A percentile compares a stretch with the other conserved stretches of the same genome.
These are phyloP conservation scores for Talaromyces pinophilus DNA, from an alignment of 2,329 filamentous ascomycete species.

Conservation along the genomic window DNA sequence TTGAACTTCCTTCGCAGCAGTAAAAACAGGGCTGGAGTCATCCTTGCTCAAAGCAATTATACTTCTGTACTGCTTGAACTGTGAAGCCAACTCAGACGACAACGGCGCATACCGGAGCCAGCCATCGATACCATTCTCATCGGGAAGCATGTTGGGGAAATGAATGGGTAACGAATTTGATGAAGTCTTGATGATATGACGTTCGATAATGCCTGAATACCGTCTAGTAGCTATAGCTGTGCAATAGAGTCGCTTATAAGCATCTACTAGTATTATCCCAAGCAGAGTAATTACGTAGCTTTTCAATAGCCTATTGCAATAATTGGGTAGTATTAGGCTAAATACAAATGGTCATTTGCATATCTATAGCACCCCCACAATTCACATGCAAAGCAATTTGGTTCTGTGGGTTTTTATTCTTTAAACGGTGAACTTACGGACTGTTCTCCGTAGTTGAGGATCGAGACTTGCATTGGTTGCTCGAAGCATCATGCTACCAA, in stretches of 20 bases:
- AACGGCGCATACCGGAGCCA: slow-evolving; percentile 67
- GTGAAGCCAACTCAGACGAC: slow-evolving; percentile 41
- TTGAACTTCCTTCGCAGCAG: slow-evolving; percentile 61
- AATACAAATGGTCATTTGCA: background rate
- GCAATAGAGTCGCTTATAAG: background rate
- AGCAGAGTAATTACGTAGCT: background rate
- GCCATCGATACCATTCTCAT: slow-evolving; percentile 60
- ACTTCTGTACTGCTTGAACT: slow-evolving; percentile 47
- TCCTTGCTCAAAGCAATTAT: slow-evolving; percentile 59
- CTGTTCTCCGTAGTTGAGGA: background rate
- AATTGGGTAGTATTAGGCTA: background rate
- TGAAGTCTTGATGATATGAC: background rate
- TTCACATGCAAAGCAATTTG: background rate
- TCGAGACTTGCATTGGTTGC: background rate
- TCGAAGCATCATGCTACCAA: background rate
- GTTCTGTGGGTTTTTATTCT: background rate
- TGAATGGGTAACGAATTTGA: background rate
- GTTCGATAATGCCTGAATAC: background rate
- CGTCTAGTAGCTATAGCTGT: background rate
- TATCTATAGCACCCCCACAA: background rate
- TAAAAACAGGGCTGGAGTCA: slow-evolving; percentile 57
- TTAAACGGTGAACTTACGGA: background rate
- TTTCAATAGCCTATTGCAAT: background rate
- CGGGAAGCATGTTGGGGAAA: slow-evolving; percentile 1
- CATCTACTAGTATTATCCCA: background rate